Percentiles rank a stretch among this genome's conserved stretches.
These are phyloP conservation scores for Pedinophyceae sp. DNA, from an alignment of 139 green algal species.

Conservation along the genomic window DNA sequence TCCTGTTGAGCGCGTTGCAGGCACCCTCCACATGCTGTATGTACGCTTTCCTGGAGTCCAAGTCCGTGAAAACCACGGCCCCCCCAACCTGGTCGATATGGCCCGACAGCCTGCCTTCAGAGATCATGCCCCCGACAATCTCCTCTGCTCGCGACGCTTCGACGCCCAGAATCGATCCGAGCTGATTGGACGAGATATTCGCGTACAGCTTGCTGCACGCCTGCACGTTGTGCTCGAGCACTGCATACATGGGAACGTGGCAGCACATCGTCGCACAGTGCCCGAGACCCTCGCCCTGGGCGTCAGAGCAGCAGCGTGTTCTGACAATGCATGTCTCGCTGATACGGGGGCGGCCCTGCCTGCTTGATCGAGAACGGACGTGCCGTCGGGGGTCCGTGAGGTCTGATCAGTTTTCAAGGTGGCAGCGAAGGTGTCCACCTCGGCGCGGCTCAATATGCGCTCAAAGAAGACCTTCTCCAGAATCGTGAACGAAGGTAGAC, in stretches of 20 bases:
- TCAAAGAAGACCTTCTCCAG: slow-evolving; percentile 94
- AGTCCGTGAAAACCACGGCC: too few relatives aligned
- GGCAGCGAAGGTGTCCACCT: slow-evolving; percentile 30
- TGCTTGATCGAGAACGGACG: background rate
- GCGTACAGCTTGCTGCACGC: slow-evolving; percentile 71
- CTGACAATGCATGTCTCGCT: background rate
- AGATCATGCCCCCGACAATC: slow-evolving; percentile 66
- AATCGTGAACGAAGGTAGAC: slow-evolving; percentile 60
- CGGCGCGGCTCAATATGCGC: slow-evolving; percentile 51
- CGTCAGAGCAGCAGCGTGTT: slow-evolving; percentile 10
- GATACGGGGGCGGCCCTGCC: background rate
- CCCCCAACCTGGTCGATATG: slow-evolving; percentile 40
- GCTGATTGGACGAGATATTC: slow-evolving; percentile 74
- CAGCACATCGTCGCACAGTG: slow-evolving; percentile 17
- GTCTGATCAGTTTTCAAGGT: slow-evolving; percentile 2
- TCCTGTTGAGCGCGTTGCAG: too few relatives aligned
- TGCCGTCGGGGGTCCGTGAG: background rate
- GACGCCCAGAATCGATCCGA: slow-evolving; percentile 72
- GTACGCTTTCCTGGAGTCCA: too few relatives aligned
- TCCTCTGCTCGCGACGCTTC: slow-evolving; percentile 50
- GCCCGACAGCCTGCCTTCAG: slow-evolving; percentile 51
- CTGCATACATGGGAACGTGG: too few relatives aligned
- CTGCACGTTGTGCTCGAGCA: slow-evolving; percentile 13
- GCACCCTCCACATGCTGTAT: too few relatives aligned
- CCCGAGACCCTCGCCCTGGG: slow-evolving; percentile 70